Base-by-base conservation (phyloP, 2,329 filamentous ascomycete genomes). In the Alternaria sp. region DNA sequence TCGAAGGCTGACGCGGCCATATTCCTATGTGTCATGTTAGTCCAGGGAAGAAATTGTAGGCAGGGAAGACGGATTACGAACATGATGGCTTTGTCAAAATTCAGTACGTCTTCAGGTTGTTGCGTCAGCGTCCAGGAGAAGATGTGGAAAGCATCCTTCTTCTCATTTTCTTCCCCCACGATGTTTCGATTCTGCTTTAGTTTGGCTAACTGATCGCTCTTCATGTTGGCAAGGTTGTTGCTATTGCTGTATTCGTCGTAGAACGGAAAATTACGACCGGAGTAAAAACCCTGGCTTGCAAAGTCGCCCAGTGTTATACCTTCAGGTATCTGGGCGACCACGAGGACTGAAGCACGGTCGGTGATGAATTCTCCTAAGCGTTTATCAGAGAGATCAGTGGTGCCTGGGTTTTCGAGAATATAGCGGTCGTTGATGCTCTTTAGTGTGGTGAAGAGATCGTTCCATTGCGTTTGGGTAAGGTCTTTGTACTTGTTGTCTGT, bases 371-470 rank as follows among this genome's bases (percentile, higher is more conserved):
- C 74, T 41, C 71, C 71, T 0, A 81, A 71, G 2, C 71, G 69
- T 32, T 72, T 67, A 30, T 70, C 68, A 28, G 73, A 73, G 49
- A 80, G 72, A 56, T 78, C 74, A 1, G 67, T 72, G 16, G 54
- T 62, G 16, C 65, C 70, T 2, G 73, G 63, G 49, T 73, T 65
- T 16, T 34, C 44, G 54, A 71, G 63, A 2, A 65, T 72, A 30
- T 73, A 73, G 16, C 81, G 81, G 62, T 83, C 81, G 48, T 81
- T 79, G 53, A 84, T 71, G 5, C 68, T 70, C 41, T 71, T 77
- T 3, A 85, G 74, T 58, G 80, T 78, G 55, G 75, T 69, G 54
- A 84, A 82, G 38, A 84, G 79, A n/a, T 74, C 68, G 65, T 80
- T 76, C 72, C 80, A 80, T 28, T 84, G 78, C 22, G 69, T 67